Percentiles rank a stretch among this genome's conserved stretches.
These are phyloP conservation scores for Gremmenia infestans DNA, from an alignment of 2,329 filamentous ascomycete genomes.

Conservation along the genomic window DNA sequence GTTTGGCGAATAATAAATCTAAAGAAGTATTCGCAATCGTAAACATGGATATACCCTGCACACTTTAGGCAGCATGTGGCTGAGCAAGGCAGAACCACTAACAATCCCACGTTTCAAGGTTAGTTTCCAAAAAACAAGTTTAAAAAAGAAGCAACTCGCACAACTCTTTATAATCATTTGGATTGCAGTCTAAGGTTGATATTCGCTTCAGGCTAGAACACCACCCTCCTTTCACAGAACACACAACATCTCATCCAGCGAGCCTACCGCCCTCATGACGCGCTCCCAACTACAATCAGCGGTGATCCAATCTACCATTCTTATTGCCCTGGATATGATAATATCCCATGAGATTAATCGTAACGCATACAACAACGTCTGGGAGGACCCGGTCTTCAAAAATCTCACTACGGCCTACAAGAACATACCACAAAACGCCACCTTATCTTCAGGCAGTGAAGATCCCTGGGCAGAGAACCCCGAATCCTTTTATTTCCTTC, in stretches of 20 bases:
- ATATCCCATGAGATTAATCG: neutral
- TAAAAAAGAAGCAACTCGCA: neutral
- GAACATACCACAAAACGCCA: neutral
- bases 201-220: neutral
- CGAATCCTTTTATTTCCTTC: neutral
- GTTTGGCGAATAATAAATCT: no score
- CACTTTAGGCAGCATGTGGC: neutral
- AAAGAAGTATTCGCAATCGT: no score
- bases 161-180: neutral
- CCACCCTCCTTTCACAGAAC: neutral
- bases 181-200: neutral
- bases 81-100: neutral
- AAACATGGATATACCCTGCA: no score
- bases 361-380: conserved; percentile 1
- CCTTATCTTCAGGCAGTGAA: neutral
- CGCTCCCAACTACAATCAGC: neutral
- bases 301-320: neutral
- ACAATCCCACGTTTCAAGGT: neutral
- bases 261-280: conserved; percentile 1
- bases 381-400: conserved; percentile 1
- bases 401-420: neutral
- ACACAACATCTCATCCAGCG: neutral
- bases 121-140: neutral
- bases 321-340: neutral
- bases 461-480: neutral